phyloP scores from a whole-genome alignment of 805 yeast species.

The Yamadazyma sp. region DNA sequence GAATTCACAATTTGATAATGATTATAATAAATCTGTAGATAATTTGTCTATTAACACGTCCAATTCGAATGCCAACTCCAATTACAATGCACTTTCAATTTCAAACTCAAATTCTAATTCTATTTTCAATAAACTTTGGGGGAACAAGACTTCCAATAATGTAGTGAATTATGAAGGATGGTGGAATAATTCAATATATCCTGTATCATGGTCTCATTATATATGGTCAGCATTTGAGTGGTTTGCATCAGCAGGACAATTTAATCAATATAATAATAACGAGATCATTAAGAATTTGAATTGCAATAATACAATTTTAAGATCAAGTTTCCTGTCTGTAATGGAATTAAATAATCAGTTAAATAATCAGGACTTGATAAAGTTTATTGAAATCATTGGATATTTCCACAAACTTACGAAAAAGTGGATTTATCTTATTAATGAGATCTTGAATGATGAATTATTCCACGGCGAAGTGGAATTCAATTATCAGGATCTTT shows the following conservation, averaged over 20 bases:
- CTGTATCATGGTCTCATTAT: slow-evolving; percentile 53
- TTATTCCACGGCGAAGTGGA: slow-evolving; percentile 17
- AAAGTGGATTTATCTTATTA: slow-evolving; percentile 33
- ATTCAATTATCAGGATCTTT: slow-evolving; percentile 39
- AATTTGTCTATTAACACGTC: slow-evolving; percentile 23
- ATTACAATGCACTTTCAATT: slow-evolving; percentile 3
- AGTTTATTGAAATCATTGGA: slow-evolving; percentile 28
- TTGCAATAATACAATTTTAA: too few species aligned
- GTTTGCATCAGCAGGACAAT: slow-evolving; percentile 87
- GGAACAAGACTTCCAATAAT: slow-evolving; percentile 7
- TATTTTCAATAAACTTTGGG: not conserved
- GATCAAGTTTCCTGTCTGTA: too few species aligned
- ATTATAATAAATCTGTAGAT: slow-evolving; percentile 10
- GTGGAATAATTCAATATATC: slow-evolving; percentile 47
- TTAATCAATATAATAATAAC: too few species aligned
- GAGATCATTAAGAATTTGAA: too few species aligned
- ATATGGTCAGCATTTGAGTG: slow-evolving; percentile 72
- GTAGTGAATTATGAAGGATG: slow-evolving; percentile 26
- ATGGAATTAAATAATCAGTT: too few species aligned
- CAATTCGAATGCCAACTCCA: slow-evolving; percentile 11
- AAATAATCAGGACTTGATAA: slow-evolving; percentile 3
- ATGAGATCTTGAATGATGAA: slow-evolving; percentile 33
- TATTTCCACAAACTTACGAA: slow-evolving; percentile 38
- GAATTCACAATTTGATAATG: slow-evolving; percentile 1
- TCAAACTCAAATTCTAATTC: too few species aligned